Percentiles rank a stretch among this genome's conserved stretches.
Conservation (phyloP, 805 yeast species). For the Sugiyamaella marilandica region DNA sequence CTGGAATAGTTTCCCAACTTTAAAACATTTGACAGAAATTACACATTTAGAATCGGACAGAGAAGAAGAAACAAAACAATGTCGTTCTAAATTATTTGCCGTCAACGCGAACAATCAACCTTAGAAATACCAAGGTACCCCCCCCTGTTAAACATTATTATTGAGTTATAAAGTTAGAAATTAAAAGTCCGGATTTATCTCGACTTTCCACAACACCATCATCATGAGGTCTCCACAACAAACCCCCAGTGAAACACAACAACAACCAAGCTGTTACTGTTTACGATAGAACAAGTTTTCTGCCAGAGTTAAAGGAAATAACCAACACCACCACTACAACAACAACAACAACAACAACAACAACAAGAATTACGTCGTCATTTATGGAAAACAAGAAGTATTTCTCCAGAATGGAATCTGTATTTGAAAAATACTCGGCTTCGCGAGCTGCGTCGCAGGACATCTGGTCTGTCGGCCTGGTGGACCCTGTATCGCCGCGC, state of each 20-base stretch:
- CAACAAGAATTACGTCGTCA: neutral
- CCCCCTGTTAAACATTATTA: neutral
- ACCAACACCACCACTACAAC: neutral
- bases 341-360: neutral
- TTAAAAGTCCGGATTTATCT: constrained; percentile 7
- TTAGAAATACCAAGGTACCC: too few species aligned
- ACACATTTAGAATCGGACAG: constrained; percentile 4
- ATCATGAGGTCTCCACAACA: constrained; percentile 13
- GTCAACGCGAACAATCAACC: neutral
- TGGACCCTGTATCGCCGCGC: neutral
- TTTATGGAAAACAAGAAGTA: constrained; percentile 2
- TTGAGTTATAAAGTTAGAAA: neutral
- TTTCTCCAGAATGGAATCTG: constrained; percentile 27
- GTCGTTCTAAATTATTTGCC: constrained; percentile 9
- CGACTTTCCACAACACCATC: constrained; percentile 9
- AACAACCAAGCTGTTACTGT: constrained; percentile 5
- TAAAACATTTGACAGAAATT: neutral
- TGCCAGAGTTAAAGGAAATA: neutral
- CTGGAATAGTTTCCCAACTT: neutral
- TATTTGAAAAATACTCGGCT: constrained; percentile 33
- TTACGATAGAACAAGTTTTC: constrained; percentile 1
- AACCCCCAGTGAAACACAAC: constrained; percentile 7
- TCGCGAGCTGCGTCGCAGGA: constrained; percentile 26
- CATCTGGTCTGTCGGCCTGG: constrained; percentile 23
- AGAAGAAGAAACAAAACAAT: constrained; percentile 2